Percentiles rank a stretch among this genome's conserved stretches.
These are phyloP conservation scores for Jamesozyma spencerorum DNA, from an alignment of 805 yeast genomes.

Conservation along the genomic window DNA sequence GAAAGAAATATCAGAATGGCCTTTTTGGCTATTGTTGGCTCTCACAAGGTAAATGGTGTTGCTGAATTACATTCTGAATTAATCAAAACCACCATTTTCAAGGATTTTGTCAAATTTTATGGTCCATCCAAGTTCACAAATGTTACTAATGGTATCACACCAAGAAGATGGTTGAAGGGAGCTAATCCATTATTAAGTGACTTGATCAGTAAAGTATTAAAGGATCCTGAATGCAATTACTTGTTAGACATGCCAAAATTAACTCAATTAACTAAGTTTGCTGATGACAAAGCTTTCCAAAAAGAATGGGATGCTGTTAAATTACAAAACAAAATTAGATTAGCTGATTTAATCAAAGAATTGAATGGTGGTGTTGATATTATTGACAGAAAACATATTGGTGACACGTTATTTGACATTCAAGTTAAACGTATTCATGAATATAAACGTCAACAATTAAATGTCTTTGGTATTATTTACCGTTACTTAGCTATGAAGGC, in stretches of 20 bases:
- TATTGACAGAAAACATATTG: constrained; percentile 45
- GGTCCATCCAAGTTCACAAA: constrained; percentile 81
- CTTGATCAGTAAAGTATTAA: constrained; percentile 60
- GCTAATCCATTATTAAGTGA: constrained; percentile 76
- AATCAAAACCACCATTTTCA: constrained; percentile 79
- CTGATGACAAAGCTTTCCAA: constrained; percentile 62
- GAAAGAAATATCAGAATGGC: constrained; percentile 92
- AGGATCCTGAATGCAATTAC: constrained; percentile 53
- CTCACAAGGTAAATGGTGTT: constrained; percentile 91
- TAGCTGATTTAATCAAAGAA: constrained; percentile 57
- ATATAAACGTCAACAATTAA: constrained; percentile 90
- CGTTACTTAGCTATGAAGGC: constrained; percentile 71
- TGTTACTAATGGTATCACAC: constrained; percentile 92
- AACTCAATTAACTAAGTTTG: constrained; percentile 55
- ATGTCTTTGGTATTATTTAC: constrained; percentile 80
- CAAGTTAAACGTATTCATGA: constrained; percentile 95
- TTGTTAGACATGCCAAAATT: constrained; percentile 59
- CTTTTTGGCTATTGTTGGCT: constrained; percentile 78
- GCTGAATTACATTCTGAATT: constrained; percentile 92
- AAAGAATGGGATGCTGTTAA: constrained; percentile 64
- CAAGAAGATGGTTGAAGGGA: constrained; percentile 92
- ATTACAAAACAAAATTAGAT: constrained; percentile 53
- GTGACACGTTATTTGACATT: constrained; percentile 71
- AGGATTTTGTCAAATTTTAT: constrained; percentile 76
- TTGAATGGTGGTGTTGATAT: constrained; percentile 47